A percentile compares a stretch with the other conserved stretches of the same genome.
These are phyloP conservation scores for Cryptococcus sp. DNA, from an alignment of 1,284 basidiomycete genomes.

Conservation along the genomic window DNA sequence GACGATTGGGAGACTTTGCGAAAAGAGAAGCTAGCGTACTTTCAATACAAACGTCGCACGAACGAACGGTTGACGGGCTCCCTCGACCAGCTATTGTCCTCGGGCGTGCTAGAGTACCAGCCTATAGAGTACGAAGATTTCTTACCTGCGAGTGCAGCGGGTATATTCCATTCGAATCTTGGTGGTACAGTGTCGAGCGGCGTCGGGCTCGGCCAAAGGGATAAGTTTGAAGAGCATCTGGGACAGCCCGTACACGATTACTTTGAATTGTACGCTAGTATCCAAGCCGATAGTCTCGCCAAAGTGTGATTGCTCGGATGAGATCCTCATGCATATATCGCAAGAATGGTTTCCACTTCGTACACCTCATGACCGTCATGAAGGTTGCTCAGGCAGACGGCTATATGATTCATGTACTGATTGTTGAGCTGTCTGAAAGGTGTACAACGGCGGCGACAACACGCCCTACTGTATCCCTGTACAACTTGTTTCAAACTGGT, in stretches of 20 bases:
- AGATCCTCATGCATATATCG: too few species aligned
- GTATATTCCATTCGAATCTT: slow-evolving; percentile 55
- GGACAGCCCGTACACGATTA: not conserved
- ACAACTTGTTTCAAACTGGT: too few species aligned
- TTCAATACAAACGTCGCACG: slow-evolving; percentile 19
- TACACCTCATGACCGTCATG: too few species aligned
- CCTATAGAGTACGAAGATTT: slow-evolving; percentile 56
- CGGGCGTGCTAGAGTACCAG: slow-evolving; percentile 39
- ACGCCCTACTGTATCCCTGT: too few species aligned
- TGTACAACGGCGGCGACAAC: too few species aligned
- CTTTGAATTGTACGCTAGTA: not conserved
- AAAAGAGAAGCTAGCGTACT: slow-evolving; percentile 39
- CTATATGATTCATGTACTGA: too few species aligned
- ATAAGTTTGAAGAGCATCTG: not conserved
- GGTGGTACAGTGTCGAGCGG: slow-evolving; percentile 16
- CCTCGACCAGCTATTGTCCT: slow-evolving; percentile 34
- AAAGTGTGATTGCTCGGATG: too few species aligned
- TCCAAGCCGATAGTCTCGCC: not conserved
- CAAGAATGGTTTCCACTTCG: too few species aligned
- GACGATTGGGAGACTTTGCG: slow-evolving; percentile 39
- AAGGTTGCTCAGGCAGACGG: too few species aligned
- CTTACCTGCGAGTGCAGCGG: slow-evolving; percentile 54
- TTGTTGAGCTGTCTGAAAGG: too few species aligned
- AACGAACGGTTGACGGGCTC: slow-evolving; percentile 20
- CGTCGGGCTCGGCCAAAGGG: not conserved